These are phyloP conservation scores for Penicillium hordei DNA, from an alignment of 2,329 filamentous ascomycete species.

Conservation along the genomic window DNA sequence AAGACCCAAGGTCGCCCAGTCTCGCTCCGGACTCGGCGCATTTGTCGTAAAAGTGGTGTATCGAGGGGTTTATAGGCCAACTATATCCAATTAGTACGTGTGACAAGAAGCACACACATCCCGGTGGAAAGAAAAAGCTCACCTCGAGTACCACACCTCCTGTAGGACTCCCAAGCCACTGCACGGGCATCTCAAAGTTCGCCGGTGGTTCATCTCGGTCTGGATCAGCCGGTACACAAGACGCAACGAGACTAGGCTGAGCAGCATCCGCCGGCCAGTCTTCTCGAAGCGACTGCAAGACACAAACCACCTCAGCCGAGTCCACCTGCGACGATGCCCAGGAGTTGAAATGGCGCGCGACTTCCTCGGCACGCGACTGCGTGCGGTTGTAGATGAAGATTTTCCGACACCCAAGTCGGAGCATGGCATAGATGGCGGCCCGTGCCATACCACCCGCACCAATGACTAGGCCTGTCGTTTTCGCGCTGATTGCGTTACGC, in stretches of 20 bases:
- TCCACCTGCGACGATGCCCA: slow-evolving; percentile 44
- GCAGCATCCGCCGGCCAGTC: slow-evolving; percentile 65
- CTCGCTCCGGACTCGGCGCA: slow-evolving; percentile 59
- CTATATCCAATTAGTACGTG: slow-evolving; percentile 29
- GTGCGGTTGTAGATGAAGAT: slow-evolving; percentile 76
- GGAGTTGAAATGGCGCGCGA: slow-evolving; percentile 68
- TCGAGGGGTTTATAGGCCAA: slow-evolving; percentile 69
- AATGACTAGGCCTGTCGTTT: slow-evolving; percentile 55
- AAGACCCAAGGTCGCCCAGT: slow-evolving; percentile 63
- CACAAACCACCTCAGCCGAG: slow-evolving; percentile 42
- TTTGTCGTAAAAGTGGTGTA: slow-evolving; percentile 69
- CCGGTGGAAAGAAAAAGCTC: not conserved
- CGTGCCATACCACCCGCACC: slow-evolving; percentile 73
- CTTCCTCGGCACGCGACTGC: slow-evolving; percentile 61
- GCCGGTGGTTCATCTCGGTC: slow-evolving; percentile 64
- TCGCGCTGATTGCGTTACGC: slow-evolving; percentile 54
- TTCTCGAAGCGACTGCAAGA: slow-evolving; percentile 59
- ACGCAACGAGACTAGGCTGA: slow-evolving; percentile 71
- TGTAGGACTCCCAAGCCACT: slow-evolving; percentile 70
- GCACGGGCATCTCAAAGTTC: slow-evolving; percentile 66
- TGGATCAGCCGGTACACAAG: slow-evolving; percentile 71
- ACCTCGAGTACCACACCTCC: slow-evolving; percentile 75
- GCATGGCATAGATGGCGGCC: slow-evolving; percentile 74
- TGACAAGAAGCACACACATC: not conserved
- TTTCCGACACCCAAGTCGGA: slow-evolving; percentile 73